These are phyloP conservation scores for Mucor circinelloides DNA, from an alignment of 371 early-diverging fungal genomes.

Conservation along the genomic window DNA sequence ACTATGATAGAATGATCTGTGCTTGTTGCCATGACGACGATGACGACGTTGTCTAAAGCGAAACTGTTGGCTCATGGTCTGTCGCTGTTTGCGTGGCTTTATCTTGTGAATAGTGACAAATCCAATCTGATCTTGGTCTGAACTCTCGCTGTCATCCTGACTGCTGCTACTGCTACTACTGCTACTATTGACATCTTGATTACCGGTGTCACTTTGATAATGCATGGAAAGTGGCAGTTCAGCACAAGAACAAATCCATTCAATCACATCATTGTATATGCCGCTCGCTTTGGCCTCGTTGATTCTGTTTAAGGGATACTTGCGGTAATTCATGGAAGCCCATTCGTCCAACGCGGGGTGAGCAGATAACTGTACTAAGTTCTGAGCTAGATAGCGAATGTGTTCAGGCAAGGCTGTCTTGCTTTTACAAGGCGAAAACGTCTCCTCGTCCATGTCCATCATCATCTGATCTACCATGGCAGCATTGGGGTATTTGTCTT, in stretches of 20 bases:
- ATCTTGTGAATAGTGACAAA: background rate
- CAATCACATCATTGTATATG: constrained; percentile 28
- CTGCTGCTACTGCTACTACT: background rate
- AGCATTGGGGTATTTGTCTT: background rate
- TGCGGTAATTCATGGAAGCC: constrained; percentile 15
- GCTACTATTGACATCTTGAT: background rate
- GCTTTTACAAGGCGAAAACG: background rate
- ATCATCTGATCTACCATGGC: constrained; percentile 11
- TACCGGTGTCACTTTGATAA: background rate
- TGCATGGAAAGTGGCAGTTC: background rate
- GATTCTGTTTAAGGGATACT: constrained; percentile 21
- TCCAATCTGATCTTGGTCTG: background rate
- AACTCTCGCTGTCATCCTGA: background rate
- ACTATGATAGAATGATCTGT: background rate
- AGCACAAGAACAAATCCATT: constrained; percentile 21
- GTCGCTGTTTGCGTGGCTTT: background rate
- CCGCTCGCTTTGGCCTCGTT: constrained; percentile 25
- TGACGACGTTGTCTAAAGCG: background rate
- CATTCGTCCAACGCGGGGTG: constrained; percentile 38
- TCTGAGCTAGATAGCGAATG: constrained; percentile 25
- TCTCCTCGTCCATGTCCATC: constrained; percentile 6
- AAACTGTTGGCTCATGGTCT: background rate
- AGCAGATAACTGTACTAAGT: constrained; percentile 28
- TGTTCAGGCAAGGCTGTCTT: constrained; percentile 19
- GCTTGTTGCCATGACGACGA: background rate